Base-by-base conservation (phyloP, 1,284 basidiomycete genomes). In the Heterobasidion occidentale region DNA sequence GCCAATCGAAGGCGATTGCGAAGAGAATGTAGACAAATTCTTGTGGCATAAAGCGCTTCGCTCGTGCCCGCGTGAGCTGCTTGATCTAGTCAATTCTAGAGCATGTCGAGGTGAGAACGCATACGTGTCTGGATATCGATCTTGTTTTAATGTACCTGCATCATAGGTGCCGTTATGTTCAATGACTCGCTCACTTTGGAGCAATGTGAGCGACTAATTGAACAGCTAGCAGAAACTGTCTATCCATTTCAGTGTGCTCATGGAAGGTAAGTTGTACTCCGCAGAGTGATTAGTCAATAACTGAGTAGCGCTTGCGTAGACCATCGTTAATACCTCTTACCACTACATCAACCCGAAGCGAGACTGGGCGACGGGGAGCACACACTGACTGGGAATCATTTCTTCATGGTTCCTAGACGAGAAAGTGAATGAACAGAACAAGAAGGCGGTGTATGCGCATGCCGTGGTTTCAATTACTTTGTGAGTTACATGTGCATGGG, bases 211-310 rank as follows among this genome's bases (percentile, higher is more conserved):
- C 75, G 77, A 35, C 78, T 98, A 45, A 74, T 98, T 42, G 62
- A 66, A 7, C 78, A 84, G 61, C 76, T 98, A 20, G 77, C 84
- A 3, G 67, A 78, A 57, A 91, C 92, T 1, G 76, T 79, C 2
- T 88, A 92, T 63, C 94, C 95, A 1, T 97, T 96, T 70, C 90
- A 91, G 66, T 98, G 95, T 71, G 95, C 95, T 15, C 95, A 98
- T 71, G 95, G 94, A 65, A 79, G 87, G 86, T 86, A 60, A 56
- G 77, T 67, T 42, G 27, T 15, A 9, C 51, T 47, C 49, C 36
- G 27, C 53, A 78, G 78, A 61, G 77, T 48, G 36, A 33, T 46
- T n/a, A 19, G 9, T 51, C 50, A 27, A 42, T 42, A 42, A 12
- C n/a, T 11, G n/a, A 42, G 12, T 42, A 42, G 38, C 12, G 3